Percentiles rank a stretch among this genome's conserved stretches.
These are phyloP conservation scores for Geosmithia flava DNA, from an alignment of 2,329 filamentous ascomycete genomes.

Conservation along the genomic window DNA sequence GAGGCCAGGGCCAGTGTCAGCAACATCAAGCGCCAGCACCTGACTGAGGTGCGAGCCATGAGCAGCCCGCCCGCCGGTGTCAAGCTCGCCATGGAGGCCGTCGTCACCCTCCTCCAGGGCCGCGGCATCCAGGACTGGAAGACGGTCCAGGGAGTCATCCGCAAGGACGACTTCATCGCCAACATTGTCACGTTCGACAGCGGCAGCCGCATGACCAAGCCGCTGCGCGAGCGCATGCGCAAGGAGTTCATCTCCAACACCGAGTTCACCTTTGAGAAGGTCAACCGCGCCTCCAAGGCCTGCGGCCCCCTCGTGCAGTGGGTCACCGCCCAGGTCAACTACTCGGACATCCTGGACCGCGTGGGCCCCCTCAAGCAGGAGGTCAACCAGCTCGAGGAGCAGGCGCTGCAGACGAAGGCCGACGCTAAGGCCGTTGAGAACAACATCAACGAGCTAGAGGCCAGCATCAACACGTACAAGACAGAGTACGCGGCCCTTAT, in stretches of 20 bases:
- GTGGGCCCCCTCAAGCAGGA: constrained; percentile 89
- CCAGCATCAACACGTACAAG: constrained; percentile 91
- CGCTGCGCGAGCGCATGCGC: constrained; percentile 75
- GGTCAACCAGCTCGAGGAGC: constrained; percentile 74
- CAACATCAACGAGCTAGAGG: constrained; percentile 71
- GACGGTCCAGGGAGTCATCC: constrained; percentile 75
- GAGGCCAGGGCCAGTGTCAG: constrained; percentile 93
- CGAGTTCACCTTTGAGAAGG: constrained; percentile 92
- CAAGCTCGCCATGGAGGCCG: constrained; percentile 85
- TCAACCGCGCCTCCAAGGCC: constrained; percentile 91
- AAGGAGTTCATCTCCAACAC: constrained; percentile 85
- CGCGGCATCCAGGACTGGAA: constrained; percentile 83
- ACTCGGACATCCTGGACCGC: constrained; percentile 91
- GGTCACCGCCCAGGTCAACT: constrained; percentile 93
- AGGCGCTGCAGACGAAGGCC: constrained; percentile 84
- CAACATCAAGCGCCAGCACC: constrained; percentile 95
- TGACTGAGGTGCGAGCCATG: constrained; percentile 97
- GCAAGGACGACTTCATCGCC: constrained; percentile 91
- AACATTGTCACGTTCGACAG: constrained; percentile 98
- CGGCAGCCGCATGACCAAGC: constrained; percentile 82
- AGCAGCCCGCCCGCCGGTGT: constrained; percentile 83
- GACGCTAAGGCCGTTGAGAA: constrained; percentile 86
- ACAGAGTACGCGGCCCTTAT: constrained; percentile 91
- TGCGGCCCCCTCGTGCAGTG: constrained; percentile 95
- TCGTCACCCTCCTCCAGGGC: constrained; percentile 75